phyloP scores from a whole-genome alignment of 345 rosid species.

The Barbarea vulgaris region DNA sequence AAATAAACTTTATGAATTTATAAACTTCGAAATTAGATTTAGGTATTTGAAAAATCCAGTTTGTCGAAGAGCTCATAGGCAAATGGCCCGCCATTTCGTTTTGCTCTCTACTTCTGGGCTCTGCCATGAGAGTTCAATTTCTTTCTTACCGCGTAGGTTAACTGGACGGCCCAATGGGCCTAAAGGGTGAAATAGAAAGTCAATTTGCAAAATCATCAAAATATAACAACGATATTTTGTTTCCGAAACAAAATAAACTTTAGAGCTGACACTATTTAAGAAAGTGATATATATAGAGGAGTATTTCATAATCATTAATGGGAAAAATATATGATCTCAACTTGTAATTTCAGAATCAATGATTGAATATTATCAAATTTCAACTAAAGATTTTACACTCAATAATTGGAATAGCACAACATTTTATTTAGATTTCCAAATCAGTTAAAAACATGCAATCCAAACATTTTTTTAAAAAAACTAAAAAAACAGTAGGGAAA shows the following conservation, averaged over 20 bases:
- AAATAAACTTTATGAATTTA: slow-evolving; percentile 8
- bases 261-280: not conserved
- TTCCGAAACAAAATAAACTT: too few relatives aligned
- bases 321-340: not conserved
- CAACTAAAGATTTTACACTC: not conserved
- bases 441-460: not conserved
- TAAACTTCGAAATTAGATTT: not conserved
- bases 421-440: not conserved
- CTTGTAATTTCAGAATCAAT: not conserved
- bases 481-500: not conserved
- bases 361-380: not conserved
- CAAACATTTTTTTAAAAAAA: not conserved
- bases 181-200: not conserved
- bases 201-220: too few relatives aligned
- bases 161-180: not conserved
- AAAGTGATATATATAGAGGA: not conserved
- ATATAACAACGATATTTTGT: too few relatives aligned
- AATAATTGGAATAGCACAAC: not conserved
- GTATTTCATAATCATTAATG: not conserved
- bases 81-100: not conserved
- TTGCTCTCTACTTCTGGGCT: not conserved
- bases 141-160: not conserved
- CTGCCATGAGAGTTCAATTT: not conserved
- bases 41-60: not conserved
- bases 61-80: not conserved